phyloP scores from a whole-genome alignment of 257 asterid genomes.

The Gardenia jasminoides region DNA sequence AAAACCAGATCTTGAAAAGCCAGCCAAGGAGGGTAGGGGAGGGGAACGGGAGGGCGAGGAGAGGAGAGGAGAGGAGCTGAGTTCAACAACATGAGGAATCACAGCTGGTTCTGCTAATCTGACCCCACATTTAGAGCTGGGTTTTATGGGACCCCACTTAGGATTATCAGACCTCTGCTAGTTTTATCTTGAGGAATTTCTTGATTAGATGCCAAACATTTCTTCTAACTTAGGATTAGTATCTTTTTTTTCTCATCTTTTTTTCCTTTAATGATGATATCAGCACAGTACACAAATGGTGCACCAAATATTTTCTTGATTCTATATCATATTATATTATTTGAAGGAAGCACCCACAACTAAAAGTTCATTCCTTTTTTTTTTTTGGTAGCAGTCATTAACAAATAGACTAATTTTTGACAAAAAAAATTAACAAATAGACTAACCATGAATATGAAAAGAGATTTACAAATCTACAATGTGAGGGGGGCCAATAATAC shows the following conservation, averaged over 20 bases:
- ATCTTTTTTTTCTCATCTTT: background rate
- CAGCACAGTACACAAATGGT: background rate
- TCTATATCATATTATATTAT: background rate
- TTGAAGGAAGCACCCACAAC: background rate
- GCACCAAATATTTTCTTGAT: background rate
- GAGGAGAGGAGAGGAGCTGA: background rate
- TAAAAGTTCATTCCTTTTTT: background rate
- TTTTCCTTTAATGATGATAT: background rate
- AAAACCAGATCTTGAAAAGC: slow-evolving; percentile 41
- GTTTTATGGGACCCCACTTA: slow-evolving; percentile 11
- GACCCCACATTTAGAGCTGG: slow-evolving; percentile 21
- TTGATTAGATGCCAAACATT: background rate
- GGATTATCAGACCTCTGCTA: background rate
- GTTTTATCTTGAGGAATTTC: background rate
- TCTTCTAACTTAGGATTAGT: background rate
- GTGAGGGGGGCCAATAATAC: background rate
- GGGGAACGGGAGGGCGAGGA: no score
- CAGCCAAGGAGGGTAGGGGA: slow-evolving; percentile 12
- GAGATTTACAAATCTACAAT: background rate
- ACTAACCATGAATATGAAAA: background rate
- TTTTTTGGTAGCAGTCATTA: background rate
- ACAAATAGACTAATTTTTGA: no score
- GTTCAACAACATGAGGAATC: slow-evolving; percentile 13
- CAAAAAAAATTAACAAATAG: no score
- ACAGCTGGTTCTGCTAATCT: slow-evolving; percentile 49